Percentiles rank a stretch among this genome's conserved stretches.
These are phyloP conservation scores for Backusella luteola DNA, from an alignment of 192 early-diverging fungal genomes.

Conservation along the genomic window DNA sequence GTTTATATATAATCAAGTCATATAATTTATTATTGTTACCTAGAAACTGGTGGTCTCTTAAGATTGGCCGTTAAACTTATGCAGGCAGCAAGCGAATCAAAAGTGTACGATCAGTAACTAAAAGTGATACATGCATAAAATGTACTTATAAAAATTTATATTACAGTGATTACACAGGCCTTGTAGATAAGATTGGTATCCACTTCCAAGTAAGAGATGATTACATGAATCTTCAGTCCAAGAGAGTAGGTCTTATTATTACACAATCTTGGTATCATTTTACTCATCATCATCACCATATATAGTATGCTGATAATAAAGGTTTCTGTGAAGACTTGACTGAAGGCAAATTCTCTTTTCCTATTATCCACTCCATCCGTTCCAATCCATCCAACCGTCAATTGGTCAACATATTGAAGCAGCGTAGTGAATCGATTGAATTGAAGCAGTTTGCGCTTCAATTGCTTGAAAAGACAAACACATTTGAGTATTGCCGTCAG, in stretches of 20 bases:
- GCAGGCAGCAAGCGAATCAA: constrained; percentile 65
- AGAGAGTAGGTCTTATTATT: constrained; percentile 47
- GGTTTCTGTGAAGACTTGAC: constrained; percentile 98
- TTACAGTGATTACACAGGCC: constrained; percentile 67
- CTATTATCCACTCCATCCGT: constrained; percentile 86
- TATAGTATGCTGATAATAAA: constrained; percentile 88
- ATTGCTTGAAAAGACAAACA: constrained; percentile 71
- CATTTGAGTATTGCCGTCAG: constrained; percentile 78
- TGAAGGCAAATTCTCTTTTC: constrained; percentile 98
- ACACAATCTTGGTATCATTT: background rate
- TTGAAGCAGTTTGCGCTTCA: constrained; percentile 87
- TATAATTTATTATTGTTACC: background rate
- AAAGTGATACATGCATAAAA: background rate
- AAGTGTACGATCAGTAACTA: constrained; percentile 19
- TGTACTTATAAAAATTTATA: background rate
- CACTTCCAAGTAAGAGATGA: constrained; percentile 99
- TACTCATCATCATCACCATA: background rate
- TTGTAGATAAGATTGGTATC: constrained; percentile 89
- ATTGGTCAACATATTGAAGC: constrained; percentile 86
- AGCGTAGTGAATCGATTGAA: constrained; percentile 76
- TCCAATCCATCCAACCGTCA: constrained; percentile 57
- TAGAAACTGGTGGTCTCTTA: constrained; percentile 96
- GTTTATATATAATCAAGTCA: no score
- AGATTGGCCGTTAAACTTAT: constrained; percentile 92
- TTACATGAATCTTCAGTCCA: constrained; percentile 90